These are phyloP conservation scores for Picochlorum sp. DNA, from an alignment of 139 green algal species.

Conservation along the genomic window DNA sequence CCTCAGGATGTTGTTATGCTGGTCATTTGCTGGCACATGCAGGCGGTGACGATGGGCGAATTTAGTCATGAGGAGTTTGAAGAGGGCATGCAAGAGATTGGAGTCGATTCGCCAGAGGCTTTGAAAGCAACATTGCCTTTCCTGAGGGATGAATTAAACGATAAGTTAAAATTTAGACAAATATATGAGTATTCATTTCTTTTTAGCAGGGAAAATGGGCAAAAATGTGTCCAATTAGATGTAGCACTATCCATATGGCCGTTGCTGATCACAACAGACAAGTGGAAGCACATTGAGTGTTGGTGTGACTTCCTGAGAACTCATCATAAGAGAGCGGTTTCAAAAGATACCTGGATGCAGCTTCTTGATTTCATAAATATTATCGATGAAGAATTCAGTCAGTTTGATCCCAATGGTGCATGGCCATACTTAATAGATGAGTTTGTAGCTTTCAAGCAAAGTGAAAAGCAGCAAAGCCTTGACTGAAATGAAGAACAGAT, in stretches of 20 bases:
- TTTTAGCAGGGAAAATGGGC: constrained; percentile 78
- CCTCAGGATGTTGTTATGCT: constrained; percentile 78
- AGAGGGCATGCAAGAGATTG: constrained; percentile 43
- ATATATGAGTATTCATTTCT: constrained; percentile 77
- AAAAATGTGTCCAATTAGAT: constrained; percentile 88
- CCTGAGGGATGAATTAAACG: constrained; percentile 50
- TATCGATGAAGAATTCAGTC: constrained; percentile 61
- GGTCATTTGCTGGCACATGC: constrained; percentile 56
- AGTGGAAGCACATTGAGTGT: constrained; percentile 45
- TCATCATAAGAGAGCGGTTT: constrained; percentile 68
- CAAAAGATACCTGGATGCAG: constrained; percentile 75
- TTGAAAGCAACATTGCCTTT: constrained; percentile 53
- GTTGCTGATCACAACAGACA: constrained; percentile 51
- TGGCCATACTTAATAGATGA: constrained; percentile 85
- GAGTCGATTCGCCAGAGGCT: constrained; percentile 52
- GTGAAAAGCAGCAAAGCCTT: not conserved
- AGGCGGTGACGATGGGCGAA: constrained; percentile 67
- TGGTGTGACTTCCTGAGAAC: constrained; percentile 79
- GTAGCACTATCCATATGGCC: constrained; percentile 89
- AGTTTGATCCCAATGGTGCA: constrained; percentile 70
- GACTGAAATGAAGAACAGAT: not conserved
- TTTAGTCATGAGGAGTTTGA: constrained; percentile 69
- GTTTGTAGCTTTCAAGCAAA: constrained; percentile 36
- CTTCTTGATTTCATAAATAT: constrained; percentile 70
- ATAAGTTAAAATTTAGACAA: constrained; percentile 41